Conservation (phyloP, 495 filamentous ascomycete genomes). For the Aspergillus sclerotiicarbonarius region DNA sequence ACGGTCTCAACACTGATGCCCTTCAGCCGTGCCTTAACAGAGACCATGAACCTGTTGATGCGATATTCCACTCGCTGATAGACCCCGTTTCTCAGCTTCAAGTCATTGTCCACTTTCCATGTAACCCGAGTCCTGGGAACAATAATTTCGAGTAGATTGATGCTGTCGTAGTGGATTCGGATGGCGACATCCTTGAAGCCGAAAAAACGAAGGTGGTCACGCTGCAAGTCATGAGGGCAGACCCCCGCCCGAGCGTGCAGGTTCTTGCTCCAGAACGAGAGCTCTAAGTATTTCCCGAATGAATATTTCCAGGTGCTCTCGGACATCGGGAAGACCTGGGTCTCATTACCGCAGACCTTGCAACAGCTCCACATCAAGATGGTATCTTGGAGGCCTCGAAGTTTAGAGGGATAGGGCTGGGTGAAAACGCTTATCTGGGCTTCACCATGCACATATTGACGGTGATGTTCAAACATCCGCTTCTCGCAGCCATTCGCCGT, state of each 20-base stretch:
- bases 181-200: constrained; percentile 82
- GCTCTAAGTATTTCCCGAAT: constrained; percentile 93
- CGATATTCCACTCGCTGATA: constrained; percentile 75
- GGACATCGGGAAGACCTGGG: constrained; percentile 89
- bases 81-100: constrained; percentile 89
- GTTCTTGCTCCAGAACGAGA: constrained; percentile 91
- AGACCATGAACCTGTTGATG: constrained; percentile 79
- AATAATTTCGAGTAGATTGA: constrained; percentile 92
- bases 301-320: constrained; percentile 98
- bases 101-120: constrained; percentile 94
- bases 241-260: constrained; percentile 73
- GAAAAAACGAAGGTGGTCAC: constrained; percentile 89
- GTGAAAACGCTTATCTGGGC: constrained; percentile 89
- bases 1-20: constrained; percentile 90
- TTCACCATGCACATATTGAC: constrained; percentile 96
- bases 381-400: constrained; percentile 68
- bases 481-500: constrained; percentile 82
- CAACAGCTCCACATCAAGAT: constrained; percentile 99
- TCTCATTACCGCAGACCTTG: constrained; percentile 86
- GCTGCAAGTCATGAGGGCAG: constrained; percentile 92
- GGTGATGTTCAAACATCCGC: constrained; percentile 88
- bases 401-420: constrained; percentile 67
- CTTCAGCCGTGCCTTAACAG: constrained; percentile 77
- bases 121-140: constrained; percentile 86
- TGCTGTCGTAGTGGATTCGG: constrained; percentile 85